Evolutionary conservation across 192 early-diverging fungal genomes (phyloP).

Genomic region (Backusella macrospora): DNA sequence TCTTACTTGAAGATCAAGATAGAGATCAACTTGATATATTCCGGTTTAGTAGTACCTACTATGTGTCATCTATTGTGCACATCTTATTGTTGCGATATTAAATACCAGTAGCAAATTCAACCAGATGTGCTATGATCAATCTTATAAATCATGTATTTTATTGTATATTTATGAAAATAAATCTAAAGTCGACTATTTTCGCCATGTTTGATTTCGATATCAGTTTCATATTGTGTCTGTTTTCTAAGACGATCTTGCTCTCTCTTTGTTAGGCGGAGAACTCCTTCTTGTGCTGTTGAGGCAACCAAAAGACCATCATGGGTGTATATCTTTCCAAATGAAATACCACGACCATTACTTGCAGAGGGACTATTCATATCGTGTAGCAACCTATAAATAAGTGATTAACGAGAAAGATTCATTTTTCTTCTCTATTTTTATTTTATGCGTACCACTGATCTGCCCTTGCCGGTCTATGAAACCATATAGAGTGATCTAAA

Average conservation of each 20-base stretch:
- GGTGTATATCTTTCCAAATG: slow-evolving; percentile 75
- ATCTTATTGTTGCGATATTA: too few relatives aligned
- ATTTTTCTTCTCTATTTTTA: slow-evolving; percentile 1
- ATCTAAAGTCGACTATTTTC: too few relatives aligned
- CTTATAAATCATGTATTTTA: too few relatives aligned
- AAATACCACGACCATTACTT: slow-evolving; percentile 71
- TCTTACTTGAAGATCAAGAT: too few relatives aligned
- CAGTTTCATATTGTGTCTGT: too few relatives aligned
- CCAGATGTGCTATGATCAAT: too few relatives aligned
- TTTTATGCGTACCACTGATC: slow-evolving; percentile 74
- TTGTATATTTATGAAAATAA: too few relatives aligned
- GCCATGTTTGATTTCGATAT: too few relatives aligned
- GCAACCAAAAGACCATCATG: slow-evolving; percentile 79
- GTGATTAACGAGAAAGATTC: neutral
- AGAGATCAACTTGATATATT: too few relatives aligned
- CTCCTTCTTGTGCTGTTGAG: slow-evolving; percentile 85
- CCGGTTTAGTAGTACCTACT: too few relatives aligned
- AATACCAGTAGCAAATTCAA: too few relatives aligned
- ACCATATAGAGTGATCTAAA: slow-evolving; percentile 81
- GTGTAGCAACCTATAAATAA: slow-evolving; percentile 62
- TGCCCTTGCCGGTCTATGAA: slow-evolving; percentile 80
- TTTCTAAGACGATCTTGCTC: slow-evolving; percentile 16
- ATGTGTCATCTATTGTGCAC: too few relatives aligned
- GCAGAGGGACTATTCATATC: slow-evolving; percentile 74
- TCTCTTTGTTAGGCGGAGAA: slow-evolving; percentile 54